Evolutionary conservation across 2,329 filamentous ascomycete genomes (phyloP).

Genomic region (Talaromyces piceae): DNA sequence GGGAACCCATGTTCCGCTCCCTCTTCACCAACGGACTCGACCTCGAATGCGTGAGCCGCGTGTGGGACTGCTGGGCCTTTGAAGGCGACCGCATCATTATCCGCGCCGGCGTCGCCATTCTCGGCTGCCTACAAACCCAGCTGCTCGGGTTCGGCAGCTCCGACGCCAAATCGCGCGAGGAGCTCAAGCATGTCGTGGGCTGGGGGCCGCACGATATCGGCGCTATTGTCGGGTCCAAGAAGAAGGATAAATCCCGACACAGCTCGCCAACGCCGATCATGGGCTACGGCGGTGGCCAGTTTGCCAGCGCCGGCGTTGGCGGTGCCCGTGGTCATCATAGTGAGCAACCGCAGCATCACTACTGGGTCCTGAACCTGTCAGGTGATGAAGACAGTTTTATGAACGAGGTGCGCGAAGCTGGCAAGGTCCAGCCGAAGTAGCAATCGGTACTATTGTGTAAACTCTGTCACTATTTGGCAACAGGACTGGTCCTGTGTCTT

Average conservation of each 20-base stretch:
- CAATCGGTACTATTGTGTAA: no score
- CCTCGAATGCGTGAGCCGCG: slow-evolving; percentile 46
- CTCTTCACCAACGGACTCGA: slow-evolving; percentile 47
- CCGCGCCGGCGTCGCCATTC: slow-evolving; percentile 36
- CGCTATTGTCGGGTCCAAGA: slow-evolving; percentile 17
- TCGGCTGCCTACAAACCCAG: slow-evolving; percentile 38
- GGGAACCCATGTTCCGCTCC: slow-evolving; percentile 48
- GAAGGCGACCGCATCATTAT: slow-evolving; percentile 50
- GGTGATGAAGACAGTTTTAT: slow-evolving; percentile 38
- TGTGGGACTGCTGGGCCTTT: slow-evolving; percentile 57
- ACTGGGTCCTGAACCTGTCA: slow-evolving; percentile 33
- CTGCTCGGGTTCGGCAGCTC: slow-evolving; percentile 30
- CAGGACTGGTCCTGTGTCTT: no score
- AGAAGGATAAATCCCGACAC: slow-evolving; percentile 20
- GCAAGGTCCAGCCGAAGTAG: slow-evolving; percentile 29
- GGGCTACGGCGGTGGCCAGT: slow-evolving; percentile 28
- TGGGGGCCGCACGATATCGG: slow-evolving; percentile 31
- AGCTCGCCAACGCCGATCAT: slow-evolving; percentile 26
- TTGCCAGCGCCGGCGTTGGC: slow-evolving; percentile 29
- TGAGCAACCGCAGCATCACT: slow-evolving; percentile 19
- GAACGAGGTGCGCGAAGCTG: slow-evolving; percentile 35
- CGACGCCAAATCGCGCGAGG: slow-evolving; percentile 30
- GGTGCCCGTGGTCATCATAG: no score
- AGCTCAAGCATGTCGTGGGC: slow-evolving; percentile 27
- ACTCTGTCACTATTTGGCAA: not conserved